Evolutionary conservation across 257 asterid species (phyloP), one percentile per base, ranked within the genome.

Genomic region (Solanum pennellii): DNA sequence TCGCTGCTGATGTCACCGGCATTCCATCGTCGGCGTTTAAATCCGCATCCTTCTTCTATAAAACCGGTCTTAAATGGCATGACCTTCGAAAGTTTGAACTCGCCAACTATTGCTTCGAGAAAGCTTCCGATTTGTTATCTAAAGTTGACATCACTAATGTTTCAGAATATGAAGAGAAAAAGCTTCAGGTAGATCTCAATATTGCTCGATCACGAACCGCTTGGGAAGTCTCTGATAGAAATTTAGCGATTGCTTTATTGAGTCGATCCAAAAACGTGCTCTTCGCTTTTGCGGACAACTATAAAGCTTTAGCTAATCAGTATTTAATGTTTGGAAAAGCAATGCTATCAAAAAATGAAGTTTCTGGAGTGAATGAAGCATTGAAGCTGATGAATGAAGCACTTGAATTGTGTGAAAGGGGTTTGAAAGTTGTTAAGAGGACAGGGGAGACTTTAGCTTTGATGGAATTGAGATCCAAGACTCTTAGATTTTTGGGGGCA

Each of bases 341-440:
- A 9, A 84, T 95, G 87, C 89, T 97, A 33, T 91, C 97, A 12
- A 86, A 87, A 45, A 91, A 84, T 12, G 98, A 95, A 79, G 92
- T 29, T 86, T 89, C 93, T 41, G 90, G 90, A 45, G 91, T 93
- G 86, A 96, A 92, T 66, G 98, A 96, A 52, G 97, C 95, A n/a
- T 86, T 94, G 89, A 97, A 92, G 90, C 89, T 97, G 94, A 94
- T 97, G 96, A 95, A 94, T 69, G 98, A 96, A 80, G 96, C 99
- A 8, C 85, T 97, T 87, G 99, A 97, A 82, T 90, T 96, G 90
- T 94, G 98, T 89, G 99, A 96, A 90, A 96, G 94, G 88, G 99
- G 99, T 80, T 87, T 97, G 93, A 95, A 90, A 89, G 90, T 97
- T n/a, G 99, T 94, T 88, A 97, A 93, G 89, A 91, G 90, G 87